These are phyloP conservation scores for Globisporangium irregulare DNA, from an alignment of 352 stramenopile species.

Conservation along the genomic window DNA sequence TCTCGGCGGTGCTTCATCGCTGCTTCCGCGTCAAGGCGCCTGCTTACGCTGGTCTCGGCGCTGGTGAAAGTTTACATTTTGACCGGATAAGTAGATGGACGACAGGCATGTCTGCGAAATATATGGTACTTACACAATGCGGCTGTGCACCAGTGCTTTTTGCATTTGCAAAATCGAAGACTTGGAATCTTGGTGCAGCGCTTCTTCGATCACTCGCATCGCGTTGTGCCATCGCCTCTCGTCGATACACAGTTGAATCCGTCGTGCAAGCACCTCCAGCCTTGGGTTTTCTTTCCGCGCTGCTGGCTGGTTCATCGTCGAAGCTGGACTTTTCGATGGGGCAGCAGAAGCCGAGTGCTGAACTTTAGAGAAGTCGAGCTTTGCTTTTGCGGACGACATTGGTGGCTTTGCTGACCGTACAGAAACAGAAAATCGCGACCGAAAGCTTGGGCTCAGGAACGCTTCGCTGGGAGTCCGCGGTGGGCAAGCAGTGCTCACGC, in stretches of 20 bases:
- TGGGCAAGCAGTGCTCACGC: not conserved
- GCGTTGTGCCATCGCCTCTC: conserved; percentile 2
- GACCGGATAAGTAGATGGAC: not conserved
- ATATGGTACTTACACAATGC: not conserved
- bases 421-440: not conserved
- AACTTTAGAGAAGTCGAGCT: not conserved
- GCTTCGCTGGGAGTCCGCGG: not conserved
- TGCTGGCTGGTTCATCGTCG: not conserved
- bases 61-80: not conserved
- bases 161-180: not conserved
- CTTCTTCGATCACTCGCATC: conserved; percentile 1
- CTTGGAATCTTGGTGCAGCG: not conserved
- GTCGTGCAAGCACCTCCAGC: conserved; percentile 1
- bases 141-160: not conserved
- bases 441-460: conserved; percentile 9
- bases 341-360: not conserved
- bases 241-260: not conserved
- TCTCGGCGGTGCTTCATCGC: not conserved
- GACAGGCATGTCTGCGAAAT: not conserved
- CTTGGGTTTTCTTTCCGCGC: not conserved
- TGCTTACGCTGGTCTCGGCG: not conserved
- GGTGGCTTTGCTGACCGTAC: not conserved
- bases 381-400: not conserved
- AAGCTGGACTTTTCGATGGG: not conserved
- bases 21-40: not conserved